phyloP scores from a whole-genome alignment of 345 rosid species.

The Turritis glabra region DNA sequence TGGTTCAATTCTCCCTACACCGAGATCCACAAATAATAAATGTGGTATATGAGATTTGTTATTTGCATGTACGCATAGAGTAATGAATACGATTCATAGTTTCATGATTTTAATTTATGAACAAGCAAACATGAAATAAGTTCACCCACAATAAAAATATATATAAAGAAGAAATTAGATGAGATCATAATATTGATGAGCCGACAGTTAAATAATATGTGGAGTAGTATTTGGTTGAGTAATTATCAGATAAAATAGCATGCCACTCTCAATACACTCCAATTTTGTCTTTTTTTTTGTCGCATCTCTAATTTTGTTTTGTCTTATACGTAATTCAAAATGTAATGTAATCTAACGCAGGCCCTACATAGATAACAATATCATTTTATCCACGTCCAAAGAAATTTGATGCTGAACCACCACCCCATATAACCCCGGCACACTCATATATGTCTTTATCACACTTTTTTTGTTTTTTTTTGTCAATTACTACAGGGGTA shows the following conservation, averaged over 20 bases:
- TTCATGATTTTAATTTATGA: constrained; percentile 12
- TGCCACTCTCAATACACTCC: constrained; percentile 30
- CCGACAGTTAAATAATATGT: constrained; percentile 30
- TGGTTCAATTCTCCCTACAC: constrained; percentile 19
- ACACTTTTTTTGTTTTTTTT: not conserved
- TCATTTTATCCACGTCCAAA: constrained; percentile 23
- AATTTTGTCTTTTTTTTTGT: constrained; percentile 29
- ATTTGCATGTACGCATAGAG: constrained; percentile 7
- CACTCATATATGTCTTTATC: constrained; percentile 18
- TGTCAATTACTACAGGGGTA: not conserved
- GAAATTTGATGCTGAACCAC: constrained; percentile 16
- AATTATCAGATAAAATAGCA: constrained; percentile 32
- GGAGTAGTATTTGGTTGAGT: constrained; percentile 15
- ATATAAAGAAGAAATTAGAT: not conserved
- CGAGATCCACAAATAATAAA: constrained; percentile 30
- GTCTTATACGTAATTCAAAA: constrained; percentile 27
- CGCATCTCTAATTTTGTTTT: constrained; percentile 5
- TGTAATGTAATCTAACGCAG: constrained; percentile 9
- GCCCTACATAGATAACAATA: constrained; percentile 33
- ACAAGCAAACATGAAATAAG: constrained; percentile 27
- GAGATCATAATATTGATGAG: not conserved
- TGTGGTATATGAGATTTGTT: constrained; percentile 9
- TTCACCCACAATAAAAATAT: not conserved
- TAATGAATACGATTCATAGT: constrained; percentile 18
- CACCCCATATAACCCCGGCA: not conserved